Evolutionary conservation across 1,139 yeast species (phyloP).

Genomic region (Yamadazyma spencermartinsiae): DNA sequence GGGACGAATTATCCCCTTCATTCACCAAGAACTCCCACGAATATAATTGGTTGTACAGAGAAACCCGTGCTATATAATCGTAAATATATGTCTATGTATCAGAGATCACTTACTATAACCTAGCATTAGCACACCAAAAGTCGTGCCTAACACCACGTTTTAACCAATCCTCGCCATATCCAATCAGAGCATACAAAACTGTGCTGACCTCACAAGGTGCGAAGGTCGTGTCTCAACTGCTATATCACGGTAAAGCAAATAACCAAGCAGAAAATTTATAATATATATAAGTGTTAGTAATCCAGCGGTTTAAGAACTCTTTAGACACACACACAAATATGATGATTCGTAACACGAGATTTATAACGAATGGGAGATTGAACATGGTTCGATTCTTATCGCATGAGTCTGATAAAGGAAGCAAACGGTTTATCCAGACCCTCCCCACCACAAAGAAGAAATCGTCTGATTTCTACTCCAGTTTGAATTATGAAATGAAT

Average conservation of each 20-base stretch:
- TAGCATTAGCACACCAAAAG: too few species aligned
- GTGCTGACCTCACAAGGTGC: slow-evolving; percentile 6
- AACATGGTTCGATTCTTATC: slow-evolving; percentile 24
- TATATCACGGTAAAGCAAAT: slow-evolving; percentile 4
- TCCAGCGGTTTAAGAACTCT: not conserved
- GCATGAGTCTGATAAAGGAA: slow-evolving; percentile 26
- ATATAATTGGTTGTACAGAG: slow-evolving; percentile 74
- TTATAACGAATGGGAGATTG: slow-evolving; percentile 19
- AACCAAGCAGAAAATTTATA: slow-evolving; percentile 1
- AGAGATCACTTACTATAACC: too few species aligned
- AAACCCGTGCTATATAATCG: slow-evolving; percentile 39
- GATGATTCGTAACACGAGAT: slow-evolving; percentile 9
- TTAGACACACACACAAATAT: not conserved
- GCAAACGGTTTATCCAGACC: slow-evolving; percentile 46
- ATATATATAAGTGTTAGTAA: not conserved
- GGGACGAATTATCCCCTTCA: slow-evolving; percentile 53
- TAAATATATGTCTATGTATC: not conserved
- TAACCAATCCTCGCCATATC: too few species aligned
- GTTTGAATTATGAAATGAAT: slow-evolving; percentile 23
- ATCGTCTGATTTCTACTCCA: slow-evolving; percentile 27
- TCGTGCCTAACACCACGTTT: too few species aligned
- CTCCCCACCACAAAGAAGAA: slow-evolving; percentile 29
- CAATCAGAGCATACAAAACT: slow-evolving; percentile 4
- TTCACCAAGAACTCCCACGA: slow-evolving; percentile 53
- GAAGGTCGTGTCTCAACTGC: not conserved